Evolutionary conservation across 2,329 filamentous ascomycete species (phyloP), one percentile per base, ranked within the genome.

Genomic region (Onygenales sp.): DNA sequence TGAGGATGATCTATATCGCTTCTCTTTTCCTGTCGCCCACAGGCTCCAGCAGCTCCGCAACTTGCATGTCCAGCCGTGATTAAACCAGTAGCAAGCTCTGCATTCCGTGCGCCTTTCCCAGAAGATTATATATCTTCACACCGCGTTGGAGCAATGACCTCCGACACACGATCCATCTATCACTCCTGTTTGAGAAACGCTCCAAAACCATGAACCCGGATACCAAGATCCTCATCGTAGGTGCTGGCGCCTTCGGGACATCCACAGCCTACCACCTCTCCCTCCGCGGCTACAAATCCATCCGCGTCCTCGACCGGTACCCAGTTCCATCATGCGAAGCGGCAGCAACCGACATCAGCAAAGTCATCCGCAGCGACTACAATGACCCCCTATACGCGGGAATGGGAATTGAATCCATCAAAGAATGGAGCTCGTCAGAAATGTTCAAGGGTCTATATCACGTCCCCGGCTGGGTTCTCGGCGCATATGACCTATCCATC

Each of bases 241-340:
- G 77, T 8, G 74, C 69, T 14, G 77, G 77, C 7, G 77, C 76
- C 0, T 78, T 77, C 65, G 77, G 77, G 7, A 72, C 71, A 34
- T 75, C 73, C 6, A 77, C 76, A 14, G 76, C 77, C n/a, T 66
- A 77, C 17, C 72, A 78, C 58, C 68, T 80, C 6, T 72, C 75
- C 31, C 70, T 75, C 33, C 67, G 71, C 49, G 76, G 76, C 42
- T 78, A 77, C 59, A 69, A 67, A 40, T 70, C 75, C 56, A 68
- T 79, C 53, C 76, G 68, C 3, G 70, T 78, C 5, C 64, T 80
- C 9, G 76, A 78, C 55, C 70, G 70, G 0, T 69, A 76, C 53
- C 65, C 65, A 0, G 69, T 76, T 3, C 74, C 75, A 1, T 77
- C 74, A 4, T 62, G 66, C 4, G 74, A 76, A 50, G 72, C 74